phyloP scores from a whole-genome alignment of 192 early-diverging fungal genomes.

The Cladochytrium replicatum region DNA sequence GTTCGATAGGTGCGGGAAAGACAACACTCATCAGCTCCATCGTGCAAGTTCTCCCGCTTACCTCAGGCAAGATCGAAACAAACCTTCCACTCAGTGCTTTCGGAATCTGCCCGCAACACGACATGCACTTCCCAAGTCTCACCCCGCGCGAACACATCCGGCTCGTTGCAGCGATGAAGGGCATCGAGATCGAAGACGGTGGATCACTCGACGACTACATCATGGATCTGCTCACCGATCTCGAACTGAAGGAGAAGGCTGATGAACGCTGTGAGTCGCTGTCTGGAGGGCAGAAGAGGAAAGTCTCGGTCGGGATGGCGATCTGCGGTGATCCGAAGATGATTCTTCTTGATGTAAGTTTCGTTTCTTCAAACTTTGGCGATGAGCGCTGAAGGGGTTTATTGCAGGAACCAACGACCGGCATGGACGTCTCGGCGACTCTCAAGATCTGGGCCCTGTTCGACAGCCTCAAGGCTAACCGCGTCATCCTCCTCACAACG shows the following conservation, averaged over 20 bases:
- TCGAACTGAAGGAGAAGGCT: slow-evolving; percentile 28
- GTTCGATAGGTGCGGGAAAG: too few relatives aligned
- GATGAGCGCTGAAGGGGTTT: too few relatives aligned
- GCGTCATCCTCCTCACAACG: slow-evolving; percentile 49
- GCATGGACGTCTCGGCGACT: slow-evolving; percentile 43
- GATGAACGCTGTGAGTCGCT: slow-evolving; percentile 22
- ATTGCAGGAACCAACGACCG: slow-evolving; percentile 55
- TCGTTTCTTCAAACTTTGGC: too few relatives aligned
- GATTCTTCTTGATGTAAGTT: slow-evolving; percentile 23
- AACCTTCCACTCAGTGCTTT: too few relatives aligned
- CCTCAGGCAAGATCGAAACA: too few relatives aligned
- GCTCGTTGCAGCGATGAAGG: slow-evolving; percentile 40
- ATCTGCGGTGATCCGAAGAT: slow-evolving; percentile 39
- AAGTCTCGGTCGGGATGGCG: slow-evolving; percentile 44
- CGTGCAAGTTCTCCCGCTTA: too few relatives aligned
- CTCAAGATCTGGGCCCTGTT: slow-evolving; percentile 48
- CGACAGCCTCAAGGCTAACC: slow-evolving; percentile 27
- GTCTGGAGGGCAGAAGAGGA: slow-evolving; percentile 45
- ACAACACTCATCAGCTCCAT: too few relatives aligned
- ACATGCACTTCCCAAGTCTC: slow-evolving; percentile 33
- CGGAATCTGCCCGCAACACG: slow-evolving; percentile 50
- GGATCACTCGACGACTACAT: slow-evolving; percentile 11
- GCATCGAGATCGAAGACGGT: slow-evolving; percentile 17
- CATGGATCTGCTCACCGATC: slow-evolving; percentile 11
- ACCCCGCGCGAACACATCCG: slow-evolving; percentile 39